Evolutionary conservation across 176 grass and related monocot species (phyloP).

Genomic region (Lolium multiflorum): DNA sequence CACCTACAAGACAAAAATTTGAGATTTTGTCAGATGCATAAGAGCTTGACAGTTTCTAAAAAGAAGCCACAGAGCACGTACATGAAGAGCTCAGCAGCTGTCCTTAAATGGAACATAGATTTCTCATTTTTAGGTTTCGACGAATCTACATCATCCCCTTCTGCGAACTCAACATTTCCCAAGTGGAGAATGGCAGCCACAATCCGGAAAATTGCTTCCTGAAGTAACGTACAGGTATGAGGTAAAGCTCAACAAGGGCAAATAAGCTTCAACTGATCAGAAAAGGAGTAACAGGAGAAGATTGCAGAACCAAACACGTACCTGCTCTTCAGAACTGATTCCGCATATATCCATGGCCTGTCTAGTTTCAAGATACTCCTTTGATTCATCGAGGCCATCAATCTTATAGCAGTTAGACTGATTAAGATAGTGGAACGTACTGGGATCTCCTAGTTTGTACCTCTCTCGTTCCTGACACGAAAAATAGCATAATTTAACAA

Average conservation of each 20-base stretch:
- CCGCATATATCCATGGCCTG: slow-evolving; percentile 96
- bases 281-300: background rate
- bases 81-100: slow-evolving; percentile 88
- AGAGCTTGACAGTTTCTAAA: slow-evolving; percentile 22
- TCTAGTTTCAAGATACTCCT: slow-evolving; percentile 95
- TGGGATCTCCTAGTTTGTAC: slow-evolving; percentile 84
- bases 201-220: slow-evolving; percentile 95
- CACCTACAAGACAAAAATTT: slow-evolving; percentile 70
- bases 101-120: slow-evolving; percentile 85
- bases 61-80: slow-evolving; percentile 44
- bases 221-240: slow-evolving; percentile 45
- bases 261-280: slow-evolving; percentile 32
- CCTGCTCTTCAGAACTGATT: slow-evolving; percentile 87
- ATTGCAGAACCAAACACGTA: slow-evolving; percentile 43
- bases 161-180: slow-evolving; percentile 88
- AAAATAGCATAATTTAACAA: slow-evolving; percentile 33
- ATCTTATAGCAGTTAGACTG: slow-evolving; percentile 90
- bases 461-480: slow-evolving; percentile 71
- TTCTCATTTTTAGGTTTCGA: slow-evolving; percentile 93
- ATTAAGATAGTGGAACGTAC: slow-evolving; percentile 95
- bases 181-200: slow-evolving; percentile 95
- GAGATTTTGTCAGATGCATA: slow-evolving; percentile 32
- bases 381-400: slow-evolving; percentile 89
- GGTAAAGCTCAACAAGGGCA: slow-evolving; percentile 33
- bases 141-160: slow-evolving; percentile 86